Evolutionary conservation across 2,329 filamentous ascomycete species (phyloP).

Genomic region (Botryotinia convoluta): DNA sequence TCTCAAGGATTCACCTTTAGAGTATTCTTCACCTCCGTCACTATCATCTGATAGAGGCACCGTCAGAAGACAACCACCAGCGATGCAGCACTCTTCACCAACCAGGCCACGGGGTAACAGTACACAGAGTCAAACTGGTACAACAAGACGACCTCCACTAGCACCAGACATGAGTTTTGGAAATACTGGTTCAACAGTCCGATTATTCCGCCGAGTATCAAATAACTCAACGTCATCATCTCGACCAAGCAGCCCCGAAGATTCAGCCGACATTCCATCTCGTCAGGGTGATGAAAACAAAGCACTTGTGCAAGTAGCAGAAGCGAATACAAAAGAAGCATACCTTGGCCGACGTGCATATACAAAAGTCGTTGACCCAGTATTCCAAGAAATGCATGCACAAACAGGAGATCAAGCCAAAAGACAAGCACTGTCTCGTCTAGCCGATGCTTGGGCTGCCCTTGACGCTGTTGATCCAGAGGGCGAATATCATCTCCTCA

Average conservation of each 20-base stretch:
- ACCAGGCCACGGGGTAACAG: constrained; percentile 35
- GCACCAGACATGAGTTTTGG: constrained; percentile 91
- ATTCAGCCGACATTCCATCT: constrained; percentile 28
- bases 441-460: constrained; percentile 81
- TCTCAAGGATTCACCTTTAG: constrained; percentile 58
- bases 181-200: constrained; percentile 87
- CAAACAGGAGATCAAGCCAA: constrained; percentile 70
- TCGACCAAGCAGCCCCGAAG: constrained; percentile 29
- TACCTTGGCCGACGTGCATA: constrained; percentile 79
- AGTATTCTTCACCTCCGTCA: constrained; percentile 52
- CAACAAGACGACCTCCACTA: constrained; percentile 66
- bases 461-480: constrained; percentile 88
- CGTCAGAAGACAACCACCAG: constrained; percentile 43
- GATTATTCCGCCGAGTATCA: constrained; percentile 86
- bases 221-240: constrained; percentile 49
- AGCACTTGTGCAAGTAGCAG: constrained; percentile 47
- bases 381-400: constrained; percentile 82
- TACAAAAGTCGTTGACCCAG: constrained; percentile 75
- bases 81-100: constrained; percentile 34
- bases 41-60: constrained; percentile 62
- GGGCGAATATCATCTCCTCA: constrained; percentile 81
- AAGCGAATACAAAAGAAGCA: constrained; percentile 73
- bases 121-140: constrained; percentile 32
- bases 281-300: constrained; percentile 59
- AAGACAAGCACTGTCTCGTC: constrained; percentile 75